phyloP scores from a whole-genome alignment of 345 rosid genomes.

The Schrenkiella parvula region DNA sequence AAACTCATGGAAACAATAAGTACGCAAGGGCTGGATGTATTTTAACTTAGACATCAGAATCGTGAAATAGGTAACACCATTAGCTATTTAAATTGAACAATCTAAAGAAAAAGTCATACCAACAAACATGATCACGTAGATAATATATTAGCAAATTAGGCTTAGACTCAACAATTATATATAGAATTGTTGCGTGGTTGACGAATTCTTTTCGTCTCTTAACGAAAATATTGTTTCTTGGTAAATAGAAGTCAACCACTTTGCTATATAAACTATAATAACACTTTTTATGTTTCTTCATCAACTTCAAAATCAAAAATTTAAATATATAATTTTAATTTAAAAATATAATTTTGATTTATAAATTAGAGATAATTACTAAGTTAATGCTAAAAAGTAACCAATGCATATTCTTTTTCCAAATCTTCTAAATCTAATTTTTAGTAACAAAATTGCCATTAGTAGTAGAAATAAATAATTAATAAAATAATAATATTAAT shows the following conservation, averaged over 20 bases:
- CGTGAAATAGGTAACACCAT: background rate
- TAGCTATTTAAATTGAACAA: background rate
- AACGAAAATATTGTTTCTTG: background rate
- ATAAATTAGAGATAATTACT: no score
- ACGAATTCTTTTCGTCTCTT: conserved; percentile 1
- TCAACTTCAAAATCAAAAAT: no score
- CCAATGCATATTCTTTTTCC: no score
- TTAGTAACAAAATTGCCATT: no score
- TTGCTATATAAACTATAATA: background rate
- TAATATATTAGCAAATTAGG: background rate
- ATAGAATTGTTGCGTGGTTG: conserved; percentile 23
- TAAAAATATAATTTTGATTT: no score
- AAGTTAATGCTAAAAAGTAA: no score
- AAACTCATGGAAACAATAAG: background rate
- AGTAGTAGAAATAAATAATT: no score
- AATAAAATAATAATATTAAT: no score
- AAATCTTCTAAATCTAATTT: no score
- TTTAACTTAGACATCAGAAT: background rate
- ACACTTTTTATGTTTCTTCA: no score
- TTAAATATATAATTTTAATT: no score
- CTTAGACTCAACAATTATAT: background rate
- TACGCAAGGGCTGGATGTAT: background rate
- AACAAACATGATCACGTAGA: conserved; percentile 8
- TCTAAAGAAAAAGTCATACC: conserved; percentile 7
- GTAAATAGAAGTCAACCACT: conserved; percentile 6